These are phyloP conservation scores for Kazachstania africana DNA, from an alignment of 805 yeast species.

Conservation along the genomic window DNA sequence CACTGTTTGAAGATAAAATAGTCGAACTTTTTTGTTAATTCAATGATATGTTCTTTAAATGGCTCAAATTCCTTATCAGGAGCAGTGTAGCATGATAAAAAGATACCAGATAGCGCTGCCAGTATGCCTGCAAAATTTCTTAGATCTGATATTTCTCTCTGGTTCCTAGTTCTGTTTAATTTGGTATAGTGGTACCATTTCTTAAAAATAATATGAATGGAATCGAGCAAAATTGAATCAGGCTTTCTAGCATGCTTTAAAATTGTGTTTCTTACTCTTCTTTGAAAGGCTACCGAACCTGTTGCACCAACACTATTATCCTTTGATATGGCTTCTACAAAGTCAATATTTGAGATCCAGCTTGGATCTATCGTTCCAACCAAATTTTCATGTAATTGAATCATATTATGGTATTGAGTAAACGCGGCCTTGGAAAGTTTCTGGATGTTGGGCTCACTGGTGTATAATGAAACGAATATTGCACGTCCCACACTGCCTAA, in stretches of 20 bases:
- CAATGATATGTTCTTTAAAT: not conserved
- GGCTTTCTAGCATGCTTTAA: constrained; percentile 15
- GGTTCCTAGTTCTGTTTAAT: constrained; percentile 12
- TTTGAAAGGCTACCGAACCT: constrained; percentile 65
- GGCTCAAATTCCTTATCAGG: not conserved
- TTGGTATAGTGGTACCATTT: constrained; percentile 17
- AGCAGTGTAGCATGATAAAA: constrained; percentile 27
- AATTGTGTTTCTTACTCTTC: constrained; percentile 40
- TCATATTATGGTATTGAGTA: constrained; percentile 16
- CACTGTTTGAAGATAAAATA: constrained; percentile 42
- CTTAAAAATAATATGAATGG: constrained; percentile 28
- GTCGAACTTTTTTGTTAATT: constrained; percentile 29
- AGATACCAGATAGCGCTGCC: constrained; percentile 59
- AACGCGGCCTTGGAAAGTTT: constrained; percentile 35
- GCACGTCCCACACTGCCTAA: constrained; percentile 39
- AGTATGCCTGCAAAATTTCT: constrained; percentile 63
- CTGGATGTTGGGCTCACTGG: constrained; percentile 40
- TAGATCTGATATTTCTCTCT: constrained; percentile 35
- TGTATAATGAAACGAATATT: constrained; percentile 38
- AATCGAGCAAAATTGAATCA: constrained; percentile 20
- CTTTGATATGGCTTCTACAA: constrained; percentile 34
- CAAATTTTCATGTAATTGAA: constrained; percentile 19
- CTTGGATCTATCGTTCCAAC: constrained; percentile 13
- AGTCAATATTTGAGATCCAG: constrained; percentile 24
- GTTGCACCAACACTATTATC: constrained; percentile 38